A percentile compares a stretch with the other conserved stretches of the same genome.
Conservation (phyloP, 371 early-diverging fungal species). For the Mortierella sp. region DNA sequence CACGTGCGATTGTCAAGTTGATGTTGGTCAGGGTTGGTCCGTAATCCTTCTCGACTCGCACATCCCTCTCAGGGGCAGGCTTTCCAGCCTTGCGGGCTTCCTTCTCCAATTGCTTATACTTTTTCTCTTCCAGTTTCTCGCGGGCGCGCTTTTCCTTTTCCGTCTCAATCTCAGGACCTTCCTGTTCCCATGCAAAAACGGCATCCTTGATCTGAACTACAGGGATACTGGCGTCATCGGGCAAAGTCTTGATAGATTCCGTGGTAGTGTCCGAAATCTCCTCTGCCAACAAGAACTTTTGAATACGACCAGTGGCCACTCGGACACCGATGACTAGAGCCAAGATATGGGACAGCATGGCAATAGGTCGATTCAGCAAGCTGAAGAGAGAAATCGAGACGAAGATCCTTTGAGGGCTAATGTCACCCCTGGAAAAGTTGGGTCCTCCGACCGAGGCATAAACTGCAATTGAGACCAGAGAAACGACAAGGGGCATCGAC, state of each 20-base stretch:
- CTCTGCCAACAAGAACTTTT: constrained; percentile 71
- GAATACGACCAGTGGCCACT: constrained; percentile 60
- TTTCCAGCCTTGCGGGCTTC: constrained; percentile 41
- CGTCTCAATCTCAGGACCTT: constrained; percentile 32
- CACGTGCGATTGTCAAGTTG: constrained; percentile 29
- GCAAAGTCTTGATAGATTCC: constrained; percentile 14
- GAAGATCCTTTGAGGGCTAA: constrained; percentile 38
- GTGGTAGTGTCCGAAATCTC: constrained; percentile 57
- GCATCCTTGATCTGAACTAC: constrained; percentile 40
- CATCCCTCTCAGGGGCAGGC: constrained; percentile 30
- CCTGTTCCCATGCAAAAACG: constrained; percentile 45
- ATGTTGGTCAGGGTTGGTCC: constrained; percentile 34
- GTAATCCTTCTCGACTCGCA: constrained; percentile 34
- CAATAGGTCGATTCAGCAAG: constrained; percentile 35
- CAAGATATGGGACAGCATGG: constrained; percentile 39
- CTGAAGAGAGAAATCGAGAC: constrained; percentile 41
- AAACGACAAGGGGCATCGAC: constrained; percentile 57
- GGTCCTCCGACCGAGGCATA: constrained; percentile 39
- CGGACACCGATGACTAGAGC: constrained; percentile 29
- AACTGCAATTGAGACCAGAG: constrained; percentile 39
- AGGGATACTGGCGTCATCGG: constrained; percentile 29
- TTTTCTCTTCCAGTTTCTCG: constrained; percentile 26
- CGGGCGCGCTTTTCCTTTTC: constrained; percentile 33
- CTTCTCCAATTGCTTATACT: constrained; percentile 36
- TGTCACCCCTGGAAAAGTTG: constrained; percentile 23